phyloP scores from a whole-genome alignment of 2,329 filamentous ascomycete genomes.

The Aaosphaeria pasadenensis region DNA sequence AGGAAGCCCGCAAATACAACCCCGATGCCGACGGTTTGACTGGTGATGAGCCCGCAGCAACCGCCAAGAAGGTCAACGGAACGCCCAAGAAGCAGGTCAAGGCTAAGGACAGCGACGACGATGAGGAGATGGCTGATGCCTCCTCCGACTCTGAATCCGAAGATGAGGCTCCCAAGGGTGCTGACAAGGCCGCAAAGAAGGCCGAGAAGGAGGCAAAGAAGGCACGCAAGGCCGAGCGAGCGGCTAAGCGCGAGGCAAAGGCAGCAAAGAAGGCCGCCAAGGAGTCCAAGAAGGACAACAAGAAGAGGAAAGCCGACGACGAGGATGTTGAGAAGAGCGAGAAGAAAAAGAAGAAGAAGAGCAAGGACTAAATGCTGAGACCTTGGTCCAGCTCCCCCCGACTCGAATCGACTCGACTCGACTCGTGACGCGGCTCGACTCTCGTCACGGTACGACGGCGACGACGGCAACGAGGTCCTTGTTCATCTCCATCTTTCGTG shows the following conservation, averaged over 20 bases:
- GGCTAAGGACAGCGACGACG: conserved; percentile 12
- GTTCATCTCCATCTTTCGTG: neutral
- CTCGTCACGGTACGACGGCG: too few species aligned
- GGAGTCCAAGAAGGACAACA: conserved; percentile 51
- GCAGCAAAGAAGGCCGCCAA: conserved; percentile 54
- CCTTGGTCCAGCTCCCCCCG: neutral
- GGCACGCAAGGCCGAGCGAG: conserved; percentile 36
- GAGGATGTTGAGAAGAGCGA: conserved; percentile 56
- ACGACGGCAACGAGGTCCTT: too few species aligned
- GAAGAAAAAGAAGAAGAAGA: conserved; percentile 66
- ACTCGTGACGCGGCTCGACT: too few species aligned
- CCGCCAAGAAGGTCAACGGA: conserved; percentile 51
- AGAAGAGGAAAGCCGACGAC: conserved; percentile 46
- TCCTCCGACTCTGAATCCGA: conserved; percentile 28
- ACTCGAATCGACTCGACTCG: too few species aligned
- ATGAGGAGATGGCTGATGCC: conserved; percentile 31
- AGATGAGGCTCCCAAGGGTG: conserved; percentile 21
- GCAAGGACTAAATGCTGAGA: conserved; percentile 31
- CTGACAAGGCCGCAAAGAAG: conserved; percentile 40
- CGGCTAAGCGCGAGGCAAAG: conserved; percentile 38
- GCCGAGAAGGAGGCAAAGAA: conserved; percentile 46
- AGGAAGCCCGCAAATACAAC: conserved; percentile 93
- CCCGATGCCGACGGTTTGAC: conserved; percentile 83
- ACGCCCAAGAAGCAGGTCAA: conserved; percentile 31
- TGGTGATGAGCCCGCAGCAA: conserved; percentile 62